A percentile compares a stretch with the other conserved stretches of the same genome.
Conservation (phyloP, 164 flowering plant genomes). For the Stephania japonica region DNA sequence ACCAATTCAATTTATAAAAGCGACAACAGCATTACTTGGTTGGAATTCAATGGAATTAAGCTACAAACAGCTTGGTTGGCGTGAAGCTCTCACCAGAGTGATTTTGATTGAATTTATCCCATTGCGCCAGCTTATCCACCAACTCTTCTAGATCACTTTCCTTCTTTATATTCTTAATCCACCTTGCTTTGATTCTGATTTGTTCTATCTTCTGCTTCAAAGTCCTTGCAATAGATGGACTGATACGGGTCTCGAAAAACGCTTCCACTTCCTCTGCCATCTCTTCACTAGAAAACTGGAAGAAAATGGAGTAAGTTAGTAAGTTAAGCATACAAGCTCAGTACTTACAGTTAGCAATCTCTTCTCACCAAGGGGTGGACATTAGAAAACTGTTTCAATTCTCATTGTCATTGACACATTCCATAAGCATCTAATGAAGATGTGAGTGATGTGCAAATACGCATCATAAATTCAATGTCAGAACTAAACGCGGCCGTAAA, state of each 20-base stretch:
- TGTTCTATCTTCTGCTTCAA: constrained; percentile 90
- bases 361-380: neutral
- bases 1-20: no score
- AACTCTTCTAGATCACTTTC: neutral
- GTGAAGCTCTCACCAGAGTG: no score
- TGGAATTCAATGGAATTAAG: no score
- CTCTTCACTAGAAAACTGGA: constrained; percentile 65
- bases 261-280: constrained; percentile 67
- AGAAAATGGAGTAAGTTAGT: neutral
- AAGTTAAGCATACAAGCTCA: neutral
- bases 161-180: constrained; percentile 49
- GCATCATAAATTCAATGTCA: neutral
- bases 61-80: no score
- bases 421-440: no score
- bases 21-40: no score
- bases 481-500: neutral
- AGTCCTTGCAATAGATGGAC: constrained; percentile 64
- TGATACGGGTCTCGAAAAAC: constrained; percentile 52
- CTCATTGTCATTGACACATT: no score
- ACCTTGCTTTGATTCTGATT: constrained; percentile 62
- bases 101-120: no score
- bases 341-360: neutral
- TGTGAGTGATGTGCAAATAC: no score
- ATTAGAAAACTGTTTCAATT: no score
- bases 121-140: neutral